These are phyloP conservation scores for Paspalum notatum DNA, from an alignment of 176 grass and related monocot genomes.

Conservation along the genomic window DNA sequence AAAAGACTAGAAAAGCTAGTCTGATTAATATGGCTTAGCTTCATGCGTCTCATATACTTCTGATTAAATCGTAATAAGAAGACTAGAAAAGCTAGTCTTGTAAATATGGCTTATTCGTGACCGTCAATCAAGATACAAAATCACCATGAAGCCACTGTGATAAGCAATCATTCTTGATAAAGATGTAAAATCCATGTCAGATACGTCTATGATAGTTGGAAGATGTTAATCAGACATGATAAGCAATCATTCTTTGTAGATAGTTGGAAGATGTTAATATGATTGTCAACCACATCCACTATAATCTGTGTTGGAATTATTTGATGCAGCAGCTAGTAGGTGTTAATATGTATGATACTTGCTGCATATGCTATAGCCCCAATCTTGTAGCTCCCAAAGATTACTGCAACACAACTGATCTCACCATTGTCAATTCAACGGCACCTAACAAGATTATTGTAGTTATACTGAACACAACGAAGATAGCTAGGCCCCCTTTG, in stretches of 20 bases:
- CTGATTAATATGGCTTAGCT: background rate
- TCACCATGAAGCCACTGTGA: too few species aligned
- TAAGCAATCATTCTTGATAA: background rate
- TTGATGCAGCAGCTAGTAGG: background rate
- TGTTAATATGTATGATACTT: background rate
- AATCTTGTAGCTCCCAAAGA: slow-evolving; percentile 23
- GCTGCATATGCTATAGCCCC: background rate
- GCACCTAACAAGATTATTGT: slow-evolving; percentile 1
- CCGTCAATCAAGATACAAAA: too few species aligned
- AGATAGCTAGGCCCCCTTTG: background rate
- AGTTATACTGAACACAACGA: background rate
- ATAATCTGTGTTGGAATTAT: background rate
- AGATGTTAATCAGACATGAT: background rate
- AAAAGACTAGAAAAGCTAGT: background rate
- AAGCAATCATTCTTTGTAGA: too few species aligned
- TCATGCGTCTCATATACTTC: background rate
- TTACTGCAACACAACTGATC: background rate
- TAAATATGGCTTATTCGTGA: background rate
- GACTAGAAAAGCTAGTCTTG: background rate
- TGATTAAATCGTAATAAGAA: background rate
- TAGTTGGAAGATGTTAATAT: background rate
- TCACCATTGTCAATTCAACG: slow-evolving; percentile 23
- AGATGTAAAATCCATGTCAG: background rate
- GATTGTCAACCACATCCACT: slow-evolving; percentile 10
- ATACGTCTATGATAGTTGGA: background rate